Base-by-base conservation (phyloP, 176 grass and related monocot species). In the Hyparrhenia diplandra region DNA sequence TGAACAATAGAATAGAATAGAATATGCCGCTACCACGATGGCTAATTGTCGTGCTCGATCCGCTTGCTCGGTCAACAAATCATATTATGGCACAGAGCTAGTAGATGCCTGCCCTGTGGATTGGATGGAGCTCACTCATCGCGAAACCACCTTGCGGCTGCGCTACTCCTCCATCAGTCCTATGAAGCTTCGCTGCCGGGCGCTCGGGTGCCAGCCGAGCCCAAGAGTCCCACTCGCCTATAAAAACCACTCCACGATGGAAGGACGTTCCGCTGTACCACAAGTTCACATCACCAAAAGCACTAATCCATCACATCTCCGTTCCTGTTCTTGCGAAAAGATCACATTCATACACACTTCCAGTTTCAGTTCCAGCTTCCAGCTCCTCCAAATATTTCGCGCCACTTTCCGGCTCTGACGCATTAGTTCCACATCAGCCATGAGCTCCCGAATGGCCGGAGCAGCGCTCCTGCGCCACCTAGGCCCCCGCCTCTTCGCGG, bases 391-490 rank as follows among this genome's bases (percentile, higher is more conserved):
- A 76, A 61, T 4, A 28, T 64, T 45, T 17, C 16, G 55, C 75
- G 58, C 58, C 24, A 13, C 24, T 64, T 77, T 17, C 14, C 8
- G 54, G 21, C 21, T 57, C 3, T 57, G 54, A 57, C 52, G 20
- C 20, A n/a, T 55, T 55, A 55, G 46, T 18, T 49, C 16, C 46
- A 49, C 46, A 25, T 2, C 41, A 71, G 41, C 25, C 62, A 92
- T 89, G 87, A 86, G 75, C 49, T 87, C 90, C 13, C 80, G 90
- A 1, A 89, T 85, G 86, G 82, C 82, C 39, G 83, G 86, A 11
- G 41, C 79, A 1, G 61, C 58, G 61, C 69, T 89, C 13, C 71
- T 89, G 35, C 85, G 90, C 67, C 83, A 87, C 57, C 76, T 89
- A 16, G 90, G 65, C 43, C 66, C 64, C 1, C 83, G 87, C 76